Evolutionary conservation across 129 eudicot genomes (phyloP).

Genomic region (Glebionis coronaria): DNA sequence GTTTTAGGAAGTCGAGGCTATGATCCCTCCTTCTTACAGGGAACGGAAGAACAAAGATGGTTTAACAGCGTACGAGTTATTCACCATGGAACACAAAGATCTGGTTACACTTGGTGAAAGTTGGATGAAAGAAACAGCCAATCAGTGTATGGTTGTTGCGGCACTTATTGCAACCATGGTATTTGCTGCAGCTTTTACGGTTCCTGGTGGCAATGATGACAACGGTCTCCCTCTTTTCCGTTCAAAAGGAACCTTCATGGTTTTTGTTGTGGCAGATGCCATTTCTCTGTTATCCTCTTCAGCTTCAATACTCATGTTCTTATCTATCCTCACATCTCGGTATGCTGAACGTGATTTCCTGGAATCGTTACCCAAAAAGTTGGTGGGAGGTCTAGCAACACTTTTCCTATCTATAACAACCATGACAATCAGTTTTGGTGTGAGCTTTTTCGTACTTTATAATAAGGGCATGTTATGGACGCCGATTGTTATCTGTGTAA

Average conservation of each 20-base stretch:
- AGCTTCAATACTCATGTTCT: constrained; percentile 20
- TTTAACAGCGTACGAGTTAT: constrained; percentile 35
- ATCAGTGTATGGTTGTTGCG: constrained; percentile 44
- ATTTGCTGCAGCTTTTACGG: constrained; percentile 41
- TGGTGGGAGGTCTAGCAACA: constrained; percentile 13
- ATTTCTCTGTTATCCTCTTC: constrained; percentile 22
- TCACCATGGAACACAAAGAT: constrained; percentile 38
- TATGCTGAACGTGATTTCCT: constrained; percentile 35
- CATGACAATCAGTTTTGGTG: constrained; percentile 22
- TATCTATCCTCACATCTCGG: constrained; percentile 30
- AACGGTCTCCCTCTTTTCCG: constrained; percentile 16
- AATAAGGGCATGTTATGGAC: constrained; percentile 27
- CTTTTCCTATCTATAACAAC: constrained; percentile 23
- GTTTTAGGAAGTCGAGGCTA: constrained; percentile 38
- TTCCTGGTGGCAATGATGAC: constrained; percentile 33
- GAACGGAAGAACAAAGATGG: constrained; percentile 28
- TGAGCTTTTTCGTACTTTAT: constrained; percentile 31
- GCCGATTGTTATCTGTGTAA: constrained; percentile 21
- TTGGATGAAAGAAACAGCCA: constrained; percentile 29
- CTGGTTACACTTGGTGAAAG: constrained; percentile 20
- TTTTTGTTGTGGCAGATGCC: constrained; percentile 33
- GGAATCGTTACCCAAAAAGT: constrained; percentile 22
- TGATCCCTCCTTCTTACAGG: constrained; percentile 27
- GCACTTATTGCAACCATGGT: constrained; percentile 40
- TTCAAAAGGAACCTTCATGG: constrained; percentile 7